A percentile compares a stretch with the other conserved stretches of the same genome.
These are phyloP conservation scores for Furcasterigmium furcatum DNA, from an alignment of 2,329 filamentous ascomycete species.

Conservation along the genomic window DNA sequence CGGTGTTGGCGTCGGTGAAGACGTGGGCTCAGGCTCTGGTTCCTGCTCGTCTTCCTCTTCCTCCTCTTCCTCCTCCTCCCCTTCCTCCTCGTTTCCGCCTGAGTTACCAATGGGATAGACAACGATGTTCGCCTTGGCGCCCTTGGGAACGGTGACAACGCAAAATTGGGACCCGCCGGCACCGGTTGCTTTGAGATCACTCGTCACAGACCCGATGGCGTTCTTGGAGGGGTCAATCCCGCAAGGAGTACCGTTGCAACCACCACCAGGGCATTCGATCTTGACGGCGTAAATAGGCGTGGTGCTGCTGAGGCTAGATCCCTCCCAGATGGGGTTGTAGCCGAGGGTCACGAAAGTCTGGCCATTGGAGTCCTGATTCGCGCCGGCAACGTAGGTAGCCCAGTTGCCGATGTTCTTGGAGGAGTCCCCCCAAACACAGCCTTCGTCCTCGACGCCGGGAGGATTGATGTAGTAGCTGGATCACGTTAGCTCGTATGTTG, in stretches of 20 bases:
- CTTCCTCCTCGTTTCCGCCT: constrained; percentile 20
- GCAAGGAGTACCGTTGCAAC: constrained; percentile 74
- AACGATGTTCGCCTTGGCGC: constrained; percentile 64
- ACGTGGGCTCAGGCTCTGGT: constrained; percentile 11
- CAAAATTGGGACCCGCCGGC: constrained; percentile 71
- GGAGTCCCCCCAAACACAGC: constrained; percentile 69
- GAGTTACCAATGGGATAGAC: constrained; percentile 50
- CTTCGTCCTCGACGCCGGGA: constrained; percentile 61
- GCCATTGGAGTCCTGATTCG: constrained; percentile 64
- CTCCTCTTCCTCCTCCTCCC: constrained; percentile 9
- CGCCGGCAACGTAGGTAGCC: constrained; percentile 73
- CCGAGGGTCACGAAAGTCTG: constrained; percentile 72
- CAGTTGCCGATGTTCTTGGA: constrained; percentile 68
- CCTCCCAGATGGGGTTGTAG: constrained; percentile 72
- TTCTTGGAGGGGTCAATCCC: constrained; percentile 60
- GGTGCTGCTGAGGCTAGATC: constrained; percentile 48
- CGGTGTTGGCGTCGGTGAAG: constrained; percentile 9
- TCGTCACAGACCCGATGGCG: constrained; percentile 55
- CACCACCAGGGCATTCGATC: constrained; percentile 63
- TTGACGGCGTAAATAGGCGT: constrained; percentile 66
- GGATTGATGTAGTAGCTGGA: constrained; percentile 73
- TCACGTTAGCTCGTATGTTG: background rate
- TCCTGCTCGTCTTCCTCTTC: constrained; percentile 14
- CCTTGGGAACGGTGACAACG: constrained; percentile 70
- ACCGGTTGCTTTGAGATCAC: constrained; percentile 50